These are phyloP conservation scores for Lobosporangium transversale DNA, from an alignment of 192 early-diverging fungal genomes.

Conservation along the genomic window DNA sequence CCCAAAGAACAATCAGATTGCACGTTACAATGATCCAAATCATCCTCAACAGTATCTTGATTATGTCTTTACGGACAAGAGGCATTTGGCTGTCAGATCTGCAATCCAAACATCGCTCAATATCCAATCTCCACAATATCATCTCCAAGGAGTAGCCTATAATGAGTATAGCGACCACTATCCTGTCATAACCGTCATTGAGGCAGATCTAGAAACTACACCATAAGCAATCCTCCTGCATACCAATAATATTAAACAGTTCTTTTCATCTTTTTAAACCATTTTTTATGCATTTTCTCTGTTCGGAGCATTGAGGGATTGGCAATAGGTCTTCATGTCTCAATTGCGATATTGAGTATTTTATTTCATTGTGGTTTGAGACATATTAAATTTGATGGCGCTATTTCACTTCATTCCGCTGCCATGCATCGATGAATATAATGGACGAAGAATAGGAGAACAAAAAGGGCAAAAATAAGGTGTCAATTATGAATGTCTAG, in stretches of 20 bases:
- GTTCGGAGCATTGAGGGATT: too few relatives aligned
- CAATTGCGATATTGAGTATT: too few relatives aligned
- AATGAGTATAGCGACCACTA: constrained; percentile 46
- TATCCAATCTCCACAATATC: constrained; percentile 16
- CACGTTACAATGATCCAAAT: constrained; percentile 38
- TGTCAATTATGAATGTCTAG: constrained; percentile 15
- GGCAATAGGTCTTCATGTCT: too few relatives aligned
- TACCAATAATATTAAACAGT: neutral
- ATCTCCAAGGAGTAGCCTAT: constrained; percentile 21
- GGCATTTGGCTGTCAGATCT: constrained; percentile 23
- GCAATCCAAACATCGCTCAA: constrained; percentile 12
- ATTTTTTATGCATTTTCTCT: too few relatives aligned
- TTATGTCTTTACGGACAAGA: constrained; percentile 38
- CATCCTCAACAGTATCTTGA: constrained; percentile 29
- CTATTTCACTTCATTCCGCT: too few relatives aligned
- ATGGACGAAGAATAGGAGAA: neutral
- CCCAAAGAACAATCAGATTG: constrained; percentile 34
- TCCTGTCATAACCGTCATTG: constrained; percentile 18
- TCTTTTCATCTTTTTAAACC: neutral
- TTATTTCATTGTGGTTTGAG: too few relatives aligned
- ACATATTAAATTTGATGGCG: too few relatives aligned
- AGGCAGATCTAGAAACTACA: constrained; percentile 17
- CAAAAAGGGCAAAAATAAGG: neutral
- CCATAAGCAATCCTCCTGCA: neutral
- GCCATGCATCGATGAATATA: too few relatives aligned